Base-by-base conservation (phyloP, 495 filamentous ascomycete genomes). In the Penicillium antarcticum region DNA sequence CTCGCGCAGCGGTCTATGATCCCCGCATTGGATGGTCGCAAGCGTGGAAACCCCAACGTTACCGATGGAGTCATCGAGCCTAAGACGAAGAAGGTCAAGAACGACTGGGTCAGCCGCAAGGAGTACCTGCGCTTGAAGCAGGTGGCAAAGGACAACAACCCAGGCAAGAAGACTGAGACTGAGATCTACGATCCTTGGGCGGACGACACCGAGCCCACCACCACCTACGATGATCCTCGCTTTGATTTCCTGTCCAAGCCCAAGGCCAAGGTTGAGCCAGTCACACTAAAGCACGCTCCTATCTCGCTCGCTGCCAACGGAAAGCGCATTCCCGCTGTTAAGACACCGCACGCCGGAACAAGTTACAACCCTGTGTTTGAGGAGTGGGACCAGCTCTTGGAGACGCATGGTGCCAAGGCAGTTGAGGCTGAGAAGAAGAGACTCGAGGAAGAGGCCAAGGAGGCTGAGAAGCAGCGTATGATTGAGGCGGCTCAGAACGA, bases 321-420 rank as follows among this genome's bases (percentile, higher is more conserved):
- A 7, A 92, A 89, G 56, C 60, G 76, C 0, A 71, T 95, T 13
- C 87, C 90, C 2, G 83, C 89, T n/a, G 86, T 97, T 5, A 74
- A 78, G 51, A 85, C 80, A 50, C 94, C 94, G 3, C 81, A 81
- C 14, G 89, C 83, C 2, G 91, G 89, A 36, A 86, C 82, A 62
- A 95, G 89, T 63, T 98, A 98, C 67, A 98, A 98, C 60, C 94
- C 94, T 0, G 73, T 76, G 7, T 94, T 92, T 50, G 77, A 82
- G 50, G 89, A 96, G 43, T 98, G 92, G 80, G 83, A 88, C 47
- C 74, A 78, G 10, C 80, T 92, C 5, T 70, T 96, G 35, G 76
- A 79, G 16, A 77, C 80, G 24, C 88, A 91, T 63, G 88, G 89
- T 23, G 76, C 83, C 44, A 86, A 87, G 67, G 92, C 85, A 26